Evolutionary conservation across 163 green algal species (phyloP).

Genomic region (Trebouxia gelatinosa): DNA sequence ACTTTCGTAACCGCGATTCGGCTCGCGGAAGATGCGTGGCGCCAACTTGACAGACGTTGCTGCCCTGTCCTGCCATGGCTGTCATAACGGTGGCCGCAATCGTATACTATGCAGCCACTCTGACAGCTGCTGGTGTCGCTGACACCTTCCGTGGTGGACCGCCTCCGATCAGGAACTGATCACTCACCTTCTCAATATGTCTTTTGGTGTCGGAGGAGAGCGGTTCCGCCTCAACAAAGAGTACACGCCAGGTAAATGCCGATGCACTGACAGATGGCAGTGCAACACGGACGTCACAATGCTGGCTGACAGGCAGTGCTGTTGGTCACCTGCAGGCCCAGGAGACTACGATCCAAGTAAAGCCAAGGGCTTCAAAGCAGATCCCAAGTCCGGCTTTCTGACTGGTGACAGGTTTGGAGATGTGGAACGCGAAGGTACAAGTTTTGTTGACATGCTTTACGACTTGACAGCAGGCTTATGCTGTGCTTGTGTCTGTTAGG

Average conservation of each 20-base stretch:
- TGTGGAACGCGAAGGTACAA: conserved; percentile 23
- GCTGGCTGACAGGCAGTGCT: background rate
- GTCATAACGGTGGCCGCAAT: too few species aligned
- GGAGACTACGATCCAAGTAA: conserved; percentile 35
- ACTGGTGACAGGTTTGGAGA: conserved; percentile 29
- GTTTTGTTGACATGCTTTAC: background rate
- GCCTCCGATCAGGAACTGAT: too few species aligned
- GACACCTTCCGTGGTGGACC: too few species aligned
- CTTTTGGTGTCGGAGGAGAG: conserved; percentile 16
- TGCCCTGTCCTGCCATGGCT: too few species aligned
- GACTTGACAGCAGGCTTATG: background rate
- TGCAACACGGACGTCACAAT: background rate
- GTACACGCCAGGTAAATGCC: background rate
- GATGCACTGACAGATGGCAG: background rate
- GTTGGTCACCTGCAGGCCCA: background rate
- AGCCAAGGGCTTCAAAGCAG: conserved; percentile 35
- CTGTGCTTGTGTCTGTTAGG: background rate
- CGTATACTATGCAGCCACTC: too few species aligned
- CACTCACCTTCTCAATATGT: too few species aligned
- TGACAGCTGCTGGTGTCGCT: too few species aligned
- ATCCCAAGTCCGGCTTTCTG: conserved; percentile 39
- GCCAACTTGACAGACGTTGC: too few species aligned
- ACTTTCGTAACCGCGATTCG: too few species aligned
- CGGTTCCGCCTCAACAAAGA: conserved; percentile 2
- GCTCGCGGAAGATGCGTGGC: too few species aligned